Base-by-base conservation (phyloP, 1,284 basidiomycete genomes). In the Porodaedalea pini region DNA sequence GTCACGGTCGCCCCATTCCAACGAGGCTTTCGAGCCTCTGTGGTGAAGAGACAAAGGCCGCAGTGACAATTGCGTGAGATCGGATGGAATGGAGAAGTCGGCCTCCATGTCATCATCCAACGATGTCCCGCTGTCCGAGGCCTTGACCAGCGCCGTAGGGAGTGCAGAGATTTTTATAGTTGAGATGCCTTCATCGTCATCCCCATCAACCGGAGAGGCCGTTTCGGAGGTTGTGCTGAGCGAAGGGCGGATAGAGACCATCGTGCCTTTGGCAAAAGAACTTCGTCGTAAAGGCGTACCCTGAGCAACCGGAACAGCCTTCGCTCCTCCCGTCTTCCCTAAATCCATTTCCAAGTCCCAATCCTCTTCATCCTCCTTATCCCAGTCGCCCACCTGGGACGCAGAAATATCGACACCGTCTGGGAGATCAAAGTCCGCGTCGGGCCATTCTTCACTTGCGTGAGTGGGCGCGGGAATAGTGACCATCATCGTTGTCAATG, bases 1-100 rank as follows among this genome's bases (percentile, higher is more conserved):
- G 65, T 91, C 87, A 69, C 82, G 86, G 72, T 90, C 88, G 34
- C 86, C 85, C 87, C 88, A 91, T 71, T 90, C 88, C 25, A 91
- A 75, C 1, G 89, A 90, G 52, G 81, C 81, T 72, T 90, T 90
- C 57, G 89, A 91, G 8, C 83, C 79, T 51, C 86, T 81, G 66
- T 87, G 86, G 63, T 76, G 80, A 31, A 89, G 79, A 29, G 85
- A 81, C 59, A 86, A 74, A 58, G 88, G 86, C 43, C 84, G 82
- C 48, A 92, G 81, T 25, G 90, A 92, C 43, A 92, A 78, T 64
- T 80, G 83, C 13, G 86, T 88, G 56, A 92, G 79, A 68, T 90
- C 83, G 45, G 79, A 79, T 36, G 91, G 90, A 27, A 93, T 76
- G 13, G 85, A 80, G 66, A 92, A 89, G 50, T 80, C 90, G 58